Base-by-base conservation (phyloP, 2,329 filamentous ascomycete species). In the Bertia moriformis region DNA sequence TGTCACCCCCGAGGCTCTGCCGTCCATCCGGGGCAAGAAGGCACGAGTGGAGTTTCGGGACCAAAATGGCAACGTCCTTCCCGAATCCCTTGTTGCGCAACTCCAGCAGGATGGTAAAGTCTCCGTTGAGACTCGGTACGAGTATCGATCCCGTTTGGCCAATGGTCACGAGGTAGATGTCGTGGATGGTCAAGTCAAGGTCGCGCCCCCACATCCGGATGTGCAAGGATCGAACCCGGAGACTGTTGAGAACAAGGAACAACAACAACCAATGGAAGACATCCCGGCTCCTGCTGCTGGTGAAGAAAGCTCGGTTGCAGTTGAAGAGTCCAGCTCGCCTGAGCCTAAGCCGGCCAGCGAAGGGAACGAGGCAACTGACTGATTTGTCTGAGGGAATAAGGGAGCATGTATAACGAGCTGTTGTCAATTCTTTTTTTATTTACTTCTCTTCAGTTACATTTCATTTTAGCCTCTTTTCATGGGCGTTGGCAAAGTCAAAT, bases 31-130 rank as follows among this genome's bases (percentile, higher is more conserved):
- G 7, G 32, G 32, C 12, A 35, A 7, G 7, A 35, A 10, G 50
- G 72, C 79, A 51, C 69, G 67, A 40, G 62, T 81, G 19, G 77
- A 81, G 52, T 82, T 79, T 54, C 71, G 77, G 39, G 77, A 82
- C 50, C 72, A 81, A 49, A 59, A 76, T 42, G 77, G 77, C 36
- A 78, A 78, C 43, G 50, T 82, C 14, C 63, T 82, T 15, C 58
- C 74, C 41, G 69, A 75, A 39, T 67, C 69, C 35, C 63, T 79
- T 44, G 75, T 82, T 36, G 58, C 65, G 22, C 65, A 63, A 18
- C 62, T 82, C 24, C 12, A 7, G 10, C 7, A 10, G 10, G 66
- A 74, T 44, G 77, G 75, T 43, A 74, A 78, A 49, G 75, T 81
- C 41, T 73, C 69, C 36, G 79, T 82, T 54, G 67, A 77, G 50